These are phyloP conservation scores for Verticillium albo-atrum DNA, from an alignment of 2,329 filamentous ascomycete species.

Conservation along the genomic window DNA sequence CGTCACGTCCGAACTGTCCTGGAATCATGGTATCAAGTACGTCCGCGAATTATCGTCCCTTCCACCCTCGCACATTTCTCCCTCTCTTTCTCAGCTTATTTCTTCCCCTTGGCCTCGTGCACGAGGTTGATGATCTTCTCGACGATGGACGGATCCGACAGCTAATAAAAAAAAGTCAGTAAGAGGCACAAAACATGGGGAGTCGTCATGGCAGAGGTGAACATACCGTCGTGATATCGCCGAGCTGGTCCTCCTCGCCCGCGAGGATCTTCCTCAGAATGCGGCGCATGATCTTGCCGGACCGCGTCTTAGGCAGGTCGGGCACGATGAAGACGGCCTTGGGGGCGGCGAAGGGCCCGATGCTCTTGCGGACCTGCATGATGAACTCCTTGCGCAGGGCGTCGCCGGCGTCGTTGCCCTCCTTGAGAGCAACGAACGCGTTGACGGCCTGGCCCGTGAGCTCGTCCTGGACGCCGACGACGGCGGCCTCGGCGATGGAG, in stretches of 20 bases:
- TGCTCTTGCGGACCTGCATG: slow-evolving; percentile 93
- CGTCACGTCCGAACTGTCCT: neutral
- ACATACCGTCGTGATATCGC: slow-evolving; percentile 85
- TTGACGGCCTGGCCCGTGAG: slow-evolving; percentile 96
- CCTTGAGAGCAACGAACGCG: slow-evolving; percentile 91
- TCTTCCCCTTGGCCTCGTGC: slow-evolving; percentile 55
- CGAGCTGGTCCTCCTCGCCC: slow-evolving; percentile 94
- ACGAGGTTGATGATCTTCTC: slow-evolving; percentile 84
- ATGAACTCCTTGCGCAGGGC: slow-evolving; percentile 89
- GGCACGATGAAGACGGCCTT: slow-evolving; percentile 90
- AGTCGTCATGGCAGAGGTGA: slow-evolving; percentile 6
- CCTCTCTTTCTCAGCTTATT: slow-evolving; percentile 28
- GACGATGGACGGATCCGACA: slow-evolving; percentile 87
- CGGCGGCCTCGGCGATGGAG: slow-evolving; percentile 86
- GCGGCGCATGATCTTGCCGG: slow-evolving; percentile 97
- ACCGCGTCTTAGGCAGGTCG: slow-evolving; percentile 94
- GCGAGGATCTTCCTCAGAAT: slow-evolving; percentile 96
- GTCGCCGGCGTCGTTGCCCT: slow-evolving; percentile 70
- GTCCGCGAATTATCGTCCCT: neutral
- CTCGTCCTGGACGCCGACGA: slow-evolving; percentile 90
- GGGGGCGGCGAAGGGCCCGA: slow-evolving; percentile 93
- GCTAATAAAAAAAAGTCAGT: slow-evolving; percentile 37
- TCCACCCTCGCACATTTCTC: neutral
- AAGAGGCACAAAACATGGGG: neutral
- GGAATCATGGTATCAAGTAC: slow-evolving; percentile 2